phyloP scores from a whole-genome alignment of 345 rosid genomes.

The Hevea brasiliensis region DNA sequence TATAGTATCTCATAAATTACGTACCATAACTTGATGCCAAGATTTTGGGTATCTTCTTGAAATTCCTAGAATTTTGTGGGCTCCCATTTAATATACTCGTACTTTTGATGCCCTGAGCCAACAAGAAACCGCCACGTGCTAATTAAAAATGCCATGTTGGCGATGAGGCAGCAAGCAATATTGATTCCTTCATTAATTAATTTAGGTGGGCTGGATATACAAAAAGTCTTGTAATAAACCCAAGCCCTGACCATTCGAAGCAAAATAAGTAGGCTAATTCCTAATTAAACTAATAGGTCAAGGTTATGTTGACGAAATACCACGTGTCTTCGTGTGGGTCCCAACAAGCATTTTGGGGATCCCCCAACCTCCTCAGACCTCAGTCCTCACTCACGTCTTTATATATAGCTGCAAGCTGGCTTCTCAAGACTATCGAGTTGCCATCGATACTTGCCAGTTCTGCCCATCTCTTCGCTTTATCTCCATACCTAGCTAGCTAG shows the following conservation, averaged over 20 bases:
- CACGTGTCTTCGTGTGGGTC: neutral
- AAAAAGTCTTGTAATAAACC: neutral
- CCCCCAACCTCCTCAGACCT: neutral
- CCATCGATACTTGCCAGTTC: neutral
- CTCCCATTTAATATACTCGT: neutral
- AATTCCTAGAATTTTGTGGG: neutral
- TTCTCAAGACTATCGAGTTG: neutral
- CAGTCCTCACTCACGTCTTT: neutral
- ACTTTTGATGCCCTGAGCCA: too few relatives aligned
- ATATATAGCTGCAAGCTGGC: neutral
- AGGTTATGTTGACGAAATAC: neutral
- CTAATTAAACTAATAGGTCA: neutral
- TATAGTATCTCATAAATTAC: too few relatives aligned
- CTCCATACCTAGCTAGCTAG: too few relatives aligned
- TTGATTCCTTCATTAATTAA: neutral
- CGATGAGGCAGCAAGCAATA: neutral
- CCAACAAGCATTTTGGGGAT: neutral
- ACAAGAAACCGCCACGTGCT: neutral
- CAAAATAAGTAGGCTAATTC: neutral
- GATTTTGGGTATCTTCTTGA: slow-evolving; percentile 8
- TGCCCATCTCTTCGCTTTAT: neutral
- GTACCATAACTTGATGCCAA: neutral
- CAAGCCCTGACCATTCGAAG: neutral
- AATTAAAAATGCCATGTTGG: neutral
- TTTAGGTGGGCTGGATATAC: neutral